Evolutionary conservation across 768 basidiomycete species (phyloP), one percentile per base, ranked within the genome.

Genomic region (Pseudohyphozyma bogoriensis): DNA sequence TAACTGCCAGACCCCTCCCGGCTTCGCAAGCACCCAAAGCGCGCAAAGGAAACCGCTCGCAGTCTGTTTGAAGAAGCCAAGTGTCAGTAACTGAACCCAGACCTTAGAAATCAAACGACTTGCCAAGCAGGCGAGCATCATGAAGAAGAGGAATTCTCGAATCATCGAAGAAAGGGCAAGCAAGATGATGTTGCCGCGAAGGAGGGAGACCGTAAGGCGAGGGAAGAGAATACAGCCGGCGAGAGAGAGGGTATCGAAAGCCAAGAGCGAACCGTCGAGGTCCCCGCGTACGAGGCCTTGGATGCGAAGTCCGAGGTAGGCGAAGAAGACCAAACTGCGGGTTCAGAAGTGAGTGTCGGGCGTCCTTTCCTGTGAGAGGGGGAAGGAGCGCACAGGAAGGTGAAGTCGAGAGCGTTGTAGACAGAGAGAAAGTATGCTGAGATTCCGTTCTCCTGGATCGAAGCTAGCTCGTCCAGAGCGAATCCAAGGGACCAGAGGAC

Each of bases 221-320:
- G 89, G 89, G 69, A 90, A 85, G 29, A 92, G 78, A 54, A 91
- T 83, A 69, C 87, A 90, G 3, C 85, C 88, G 1, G 46, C 66
- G 22, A 69, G 47, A 4, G 89, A 79, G 53, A 93, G 78, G 35
- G 90, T 78, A 67, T 92, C 89, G 68, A 92, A 90, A 1, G 85
- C 84, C 68, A 85, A 72, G 32, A 78, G 78, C 5, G 86, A 39
- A 51, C 62, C 58, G 28, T 61, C 65, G 26, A 83, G 69, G 66
- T 89, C 78, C 32, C 75, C 69, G 58, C 74, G 66, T 18, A 76
- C 68, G 18, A 90, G 74, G 0, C 86, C 89, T 65, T 80, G 79
- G 51, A 82, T 74, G 45, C 89, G 81, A 60, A 89, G 74, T 10
- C 72, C 78, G 4, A 85, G 70, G 71, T 87, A 93, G 10, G 77